Base-by-base conservation (phyloP, 1,139 yeast species). In the Candida sp. region DNA sequence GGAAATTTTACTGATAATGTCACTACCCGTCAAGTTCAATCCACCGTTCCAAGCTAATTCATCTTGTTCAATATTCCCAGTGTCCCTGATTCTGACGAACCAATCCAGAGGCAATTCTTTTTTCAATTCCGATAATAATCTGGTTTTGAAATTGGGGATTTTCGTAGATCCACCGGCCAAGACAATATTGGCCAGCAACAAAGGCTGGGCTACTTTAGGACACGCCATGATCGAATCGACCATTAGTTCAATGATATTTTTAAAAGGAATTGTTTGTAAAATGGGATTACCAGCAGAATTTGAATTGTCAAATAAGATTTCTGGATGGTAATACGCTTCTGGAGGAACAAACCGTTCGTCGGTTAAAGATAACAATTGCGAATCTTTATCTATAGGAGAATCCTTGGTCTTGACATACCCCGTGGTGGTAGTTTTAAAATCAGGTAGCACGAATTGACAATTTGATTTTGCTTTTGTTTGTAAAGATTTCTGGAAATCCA, bases 321-420 rank as follows among this genome's bases (percentile, higher is more conserved):
- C 91, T 0, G 99, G 99, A 51, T 84, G 88, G 64, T 88, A 91
- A 40, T 87, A 70, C 2, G 89, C 71, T 58, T 95, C 99, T 0
- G 99, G 97, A 3, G 87, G 78, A 3, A 88, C 75, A 60, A 93
- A 93, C 43, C 97, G 66, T 60, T 95, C 99, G 58, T 91, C 97
- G 27, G 75, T 75, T 9, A 95, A 70, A 36, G 75, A 68, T 38
- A 93, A 67, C 1, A 84, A 73, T 59, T 90, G 97, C 5, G 81
- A 70, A 43, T 82, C 87, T 11, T 45, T 54, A 4, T 53, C 35
- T 6, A 53, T 22, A 11, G 48, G 50, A 4, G 45, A 38, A 11
- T 49, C 52, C 19, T 50, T 44, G 2, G 58, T 50, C 38, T 45
- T 56, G 3, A 83, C 79, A 61, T 80, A 82, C 1, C 95, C 93